Percentiles rank a stretch among this genome's conserved stretches.
Evolutionary conservation across 2,329 filamentous ascomycete genomes (phyloP).

Genomic region (Trichophyton benhamiae): DNA sequence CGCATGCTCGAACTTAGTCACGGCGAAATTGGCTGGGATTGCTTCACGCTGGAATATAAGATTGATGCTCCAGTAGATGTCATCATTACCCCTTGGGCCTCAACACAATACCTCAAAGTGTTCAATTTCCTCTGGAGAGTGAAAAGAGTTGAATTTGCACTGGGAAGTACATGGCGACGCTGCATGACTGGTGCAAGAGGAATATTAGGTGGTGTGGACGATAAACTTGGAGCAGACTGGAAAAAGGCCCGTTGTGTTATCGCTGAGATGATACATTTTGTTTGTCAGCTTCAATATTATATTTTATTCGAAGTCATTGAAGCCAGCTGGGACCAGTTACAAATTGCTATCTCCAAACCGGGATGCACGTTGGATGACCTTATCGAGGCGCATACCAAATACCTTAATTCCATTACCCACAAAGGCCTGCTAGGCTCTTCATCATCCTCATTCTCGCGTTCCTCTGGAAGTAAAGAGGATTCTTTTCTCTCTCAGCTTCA

Average conservation of each 20-base stretch:
- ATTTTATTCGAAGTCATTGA: constrained; percentile 98
- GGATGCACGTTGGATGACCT: constrained; percentile 89
- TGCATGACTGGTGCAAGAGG: constrained; percentile 91
- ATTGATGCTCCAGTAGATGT: constrained; percentile 94
- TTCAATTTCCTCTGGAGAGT: constrained; percentile 99
- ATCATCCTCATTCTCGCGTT: constrained; percentile 30
- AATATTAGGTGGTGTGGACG: constrained; percentile 67
- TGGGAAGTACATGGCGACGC: constrained; percentile 81
- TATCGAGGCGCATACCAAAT: constrained; percentile 79
- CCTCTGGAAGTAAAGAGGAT: constrained; percentile 49
- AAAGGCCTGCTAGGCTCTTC: constrained; percentile 79
- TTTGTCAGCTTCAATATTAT: constrained; percentile 95
- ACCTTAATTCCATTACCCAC: constrained; percentile 86
- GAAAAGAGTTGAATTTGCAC: constrained; percentile 90
- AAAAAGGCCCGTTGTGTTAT: constrained; percentile 77
- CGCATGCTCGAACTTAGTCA: constrained; percentile 94
- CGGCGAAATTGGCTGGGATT: constrained; percentile 97
- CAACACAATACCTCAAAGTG: constrained; percentile 92
- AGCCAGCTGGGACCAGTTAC: constrained; percentile 82
- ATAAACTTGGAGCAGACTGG: constrained; percentile 67
- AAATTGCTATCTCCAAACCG: constrained; percentile 68
- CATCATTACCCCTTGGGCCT: constrained; percentile 90
- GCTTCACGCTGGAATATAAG: constrained; percentile 97
- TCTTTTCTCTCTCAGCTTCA: constrained; percentile 83
- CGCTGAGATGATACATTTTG: constrained; percentile 97